Conservation (phyloP, 345 rosid species). For the Psidium friedrichsthalianum region DNA sequence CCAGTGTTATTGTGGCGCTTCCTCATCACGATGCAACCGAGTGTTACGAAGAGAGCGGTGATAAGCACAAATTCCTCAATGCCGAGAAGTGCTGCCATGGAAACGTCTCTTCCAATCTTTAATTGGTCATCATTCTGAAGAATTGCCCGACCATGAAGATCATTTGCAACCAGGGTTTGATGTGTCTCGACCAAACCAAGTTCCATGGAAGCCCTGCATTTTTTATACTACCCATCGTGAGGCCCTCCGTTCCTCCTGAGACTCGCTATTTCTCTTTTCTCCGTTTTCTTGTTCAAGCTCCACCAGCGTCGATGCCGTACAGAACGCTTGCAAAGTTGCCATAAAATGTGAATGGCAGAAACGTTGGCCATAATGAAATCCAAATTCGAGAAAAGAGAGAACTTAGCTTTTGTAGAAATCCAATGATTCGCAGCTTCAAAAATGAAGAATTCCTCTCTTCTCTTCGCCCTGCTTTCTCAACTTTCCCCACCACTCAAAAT, state of each 20-base stretch:
- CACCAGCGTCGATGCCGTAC: no score
- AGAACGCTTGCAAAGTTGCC: no score
- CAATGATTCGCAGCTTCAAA: no score
- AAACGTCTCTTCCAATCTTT: slow-evolving; percentile 98
- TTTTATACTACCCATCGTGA: slow-evolving; percentile 98
- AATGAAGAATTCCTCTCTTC: no score
- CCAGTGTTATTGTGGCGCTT: slow-evolving; percentile 99
- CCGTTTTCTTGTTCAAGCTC: no score
- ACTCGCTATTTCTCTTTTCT: no score
- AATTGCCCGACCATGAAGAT: slow-evolving; percentile 96
- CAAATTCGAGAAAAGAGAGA: no score
- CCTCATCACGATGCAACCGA: slow-evolving; percentile 99
- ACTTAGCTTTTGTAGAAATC: no score
- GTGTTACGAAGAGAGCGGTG: slow-evolving; percentile 97
- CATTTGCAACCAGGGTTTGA: slow-evolving; percentile 96
- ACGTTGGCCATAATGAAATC: no score
- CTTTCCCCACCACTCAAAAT: no score
- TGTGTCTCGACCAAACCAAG: slow-evolving; percentile 99
- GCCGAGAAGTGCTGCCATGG: slow-evolving; percentile 95
- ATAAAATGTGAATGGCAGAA: no score
- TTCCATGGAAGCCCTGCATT: slow-evolving; percentile 99
- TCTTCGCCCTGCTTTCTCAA: no score
- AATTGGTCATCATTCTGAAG: slow-evolving; percentile 99
- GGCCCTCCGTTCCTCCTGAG: slow-evolving; percentile 90
- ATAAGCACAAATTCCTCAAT: slow-evolving; percentile 99